Evolutionary conservation across 2,329 filamentous ascomycete genomes (phyloP), one percentile per base, ranked within the genome.

Genomic region (Nemania bipapillata): DNA sequence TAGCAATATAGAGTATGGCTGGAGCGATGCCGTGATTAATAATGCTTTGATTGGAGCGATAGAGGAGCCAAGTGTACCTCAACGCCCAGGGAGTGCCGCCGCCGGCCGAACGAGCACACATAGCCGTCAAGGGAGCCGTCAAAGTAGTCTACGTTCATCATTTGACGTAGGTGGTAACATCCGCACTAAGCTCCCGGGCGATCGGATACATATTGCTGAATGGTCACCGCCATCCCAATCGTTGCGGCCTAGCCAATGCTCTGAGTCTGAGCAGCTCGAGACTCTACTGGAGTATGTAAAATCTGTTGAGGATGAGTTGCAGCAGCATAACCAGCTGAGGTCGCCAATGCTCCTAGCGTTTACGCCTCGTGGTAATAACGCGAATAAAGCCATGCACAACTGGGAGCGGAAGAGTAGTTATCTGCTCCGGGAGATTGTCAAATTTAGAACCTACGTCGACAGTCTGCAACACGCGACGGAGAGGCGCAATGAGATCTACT

Each of bases 391-490:
- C 17, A 95, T 98, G 92, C 86, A 90, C 22, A 99, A 99, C 80
- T 99, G 96, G 95, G 94, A 99, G 83, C 90, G 92, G 77, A 98
- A 98, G 83, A 96, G 93, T 64, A 91, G 92, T 32, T 97, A 98
- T 78, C 83, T 99, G 47, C 85, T 98, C 12, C 86, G 92, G 40
- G 96, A 99, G 82, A 97, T 96, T 79, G 94, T 98, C 80, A 98
- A 98, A 81, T 98, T 97, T 82, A 86, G 91, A 68, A 98, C 94
- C 0, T 99, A 98, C 77, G 94, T 97, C 73, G 96, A 98, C 79
- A 90, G 89, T 37, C 83, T 99, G 58, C 86, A 89, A 66, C 87
- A 88, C 42, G 94, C 94, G 0, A 88, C 92, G 74, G 81, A 79
- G 35, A 86, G 89, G 63, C 94, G 92, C 78, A 86, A 87, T 53